Base-by-base conservation (phyloP, 345 rosid genomes). In the Corchorus olitorius region DNA sequence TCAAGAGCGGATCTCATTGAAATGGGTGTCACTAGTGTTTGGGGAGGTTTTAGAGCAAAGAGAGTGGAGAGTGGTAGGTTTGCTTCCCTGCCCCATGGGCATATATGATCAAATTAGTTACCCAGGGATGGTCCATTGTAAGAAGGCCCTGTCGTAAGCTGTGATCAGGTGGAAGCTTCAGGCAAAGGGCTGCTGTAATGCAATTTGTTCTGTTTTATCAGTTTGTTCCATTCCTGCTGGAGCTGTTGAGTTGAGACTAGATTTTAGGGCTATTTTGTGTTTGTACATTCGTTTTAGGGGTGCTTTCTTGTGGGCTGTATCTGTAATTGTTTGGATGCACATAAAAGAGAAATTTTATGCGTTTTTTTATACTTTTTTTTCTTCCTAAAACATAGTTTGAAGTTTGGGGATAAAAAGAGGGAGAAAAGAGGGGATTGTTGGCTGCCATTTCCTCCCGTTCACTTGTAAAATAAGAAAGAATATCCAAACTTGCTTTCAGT, bases 41-140 rank as follows among this genome's bases (percentile, higher is more conserved):
- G 76, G 64, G 72, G 63, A 69, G 76, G 82, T 39, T 73, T 52
- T 6, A 11, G 45, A 11, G 9, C 46, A 41, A 71, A 66, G 75
- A 62, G 53, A 60, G 35, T 11, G 77, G 52, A 37, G 83, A 63
- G 88, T 65, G 84, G 84, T 78, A 41, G 87, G 84, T 79, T 79
- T 83, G 76, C 46, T 9, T 81, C 81, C 84, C 84, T 85, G 83
- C 83, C 84, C 77, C 77, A 8, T 50, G 69, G 80, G 76, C 81
- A 67, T 77, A 73, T 77, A 75, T 74, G 81, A 27, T 27, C 74
- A 77, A 82, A 70, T 54, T 79, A 43, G 80, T 75, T 69, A 17
- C 69, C 61, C n/a, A 17, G 54, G 77, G n/a, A 50, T 78, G 72
- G 43, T 39, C 71, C 63, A 54, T 66, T 4, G 4, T 78, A 77